Percentiles rank a stretch among this genome's conserved stretches.
These are phyloP conservation scores for Monosporozyma aerobia DNA, from an alignment of 805 yeast genomes.

Conservation along the genomic window DNA sequence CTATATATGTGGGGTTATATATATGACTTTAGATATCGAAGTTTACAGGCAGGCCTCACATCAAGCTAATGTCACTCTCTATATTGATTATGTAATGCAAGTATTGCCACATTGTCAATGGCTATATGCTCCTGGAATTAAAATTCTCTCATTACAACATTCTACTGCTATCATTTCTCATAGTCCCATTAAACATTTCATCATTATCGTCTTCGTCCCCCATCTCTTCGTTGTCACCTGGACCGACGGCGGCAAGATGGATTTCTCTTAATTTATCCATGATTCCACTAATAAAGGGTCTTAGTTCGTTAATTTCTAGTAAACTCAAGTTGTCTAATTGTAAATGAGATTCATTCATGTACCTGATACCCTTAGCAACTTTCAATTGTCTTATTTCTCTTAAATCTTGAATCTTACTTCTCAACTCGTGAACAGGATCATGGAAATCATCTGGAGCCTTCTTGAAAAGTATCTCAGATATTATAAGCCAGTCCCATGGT, in stretches of 20 bases:
- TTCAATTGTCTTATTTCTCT: constrained; percentile 76
- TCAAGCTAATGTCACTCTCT: neutral
- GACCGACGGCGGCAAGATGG: constrained; percentile 15
- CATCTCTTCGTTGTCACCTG: constrained; percentile 1
- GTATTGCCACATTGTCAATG: neutral
- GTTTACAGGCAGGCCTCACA: neutral
- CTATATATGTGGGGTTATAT: neutral
- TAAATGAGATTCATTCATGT: constrained; percentile 73
- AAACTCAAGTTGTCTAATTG: constrained; percentile 74
- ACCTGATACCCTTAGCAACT: constrained; percentile 67
- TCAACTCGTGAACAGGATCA: constrained; percentile 61
- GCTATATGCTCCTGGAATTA: too few relatives aligned
- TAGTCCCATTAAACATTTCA: constrained; percentile 3
- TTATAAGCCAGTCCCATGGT: constrained; percentile 87
- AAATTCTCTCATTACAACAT: neutral
- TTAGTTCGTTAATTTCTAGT: constrained; percentile 77
- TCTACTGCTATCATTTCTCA: constrained; percentile 4
- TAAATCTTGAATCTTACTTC: constrained; percentile 70
- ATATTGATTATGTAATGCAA: neutral
- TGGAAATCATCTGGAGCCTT: constrained; percentile 71
- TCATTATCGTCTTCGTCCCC: constrained; percentile 5
- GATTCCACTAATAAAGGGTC: constrained; percentile 71
- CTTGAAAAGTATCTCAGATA: constrained; percentile 56
- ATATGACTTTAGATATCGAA: neutral
- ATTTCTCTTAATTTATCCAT: constrained; percentile 70